Evolutionary conservation across 805 yeast species (phyloP).

Genomic region (Kuraishia borneana): DNA sequence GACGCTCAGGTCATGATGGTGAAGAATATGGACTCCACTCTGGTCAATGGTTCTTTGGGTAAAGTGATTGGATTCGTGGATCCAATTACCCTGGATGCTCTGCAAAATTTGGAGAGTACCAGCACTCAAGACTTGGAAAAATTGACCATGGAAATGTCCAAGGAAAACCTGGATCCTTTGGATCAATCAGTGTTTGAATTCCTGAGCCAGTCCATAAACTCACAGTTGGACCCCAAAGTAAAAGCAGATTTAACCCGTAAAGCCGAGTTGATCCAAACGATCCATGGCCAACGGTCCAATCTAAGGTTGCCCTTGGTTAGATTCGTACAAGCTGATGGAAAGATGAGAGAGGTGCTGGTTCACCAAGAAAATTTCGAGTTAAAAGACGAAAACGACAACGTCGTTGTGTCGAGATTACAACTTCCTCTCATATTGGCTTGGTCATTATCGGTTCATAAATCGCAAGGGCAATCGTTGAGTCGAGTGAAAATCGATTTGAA

Average conservation of each 20-base stretch:
- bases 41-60: slow-evolving; percentile 92
- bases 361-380: slow-evolving; percentile 76
- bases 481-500: slow-evolving; percentile 59
- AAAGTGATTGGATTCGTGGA: slow-evolving; percentile 50
- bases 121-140: slow-evolving; percentile 8
- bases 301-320: slow-evolving; percentile 65
- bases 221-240: slow-evolving; percentile 3
- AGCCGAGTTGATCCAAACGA: slow-evolving; percentile 25
- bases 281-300: slow-evolving; percentile 32
- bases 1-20: slow-evolving; percentile 94
- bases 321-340: slow-evolving; percentile 61
- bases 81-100: slow-evolving; percentile 31
- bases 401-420: slow-evolving; percentile 60
- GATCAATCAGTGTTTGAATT: slow-evolving; percentile 42
- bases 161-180: slow-evolving; percentile 13
- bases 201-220: slow-evolving; percentile 14
- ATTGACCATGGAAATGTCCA: slow-evolving; percentile 4
- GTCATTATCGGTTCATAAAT: slow-evolving; percentile 78
- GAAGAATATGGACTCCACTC: slow-evolving; percentile 60
- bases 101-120: slow-evolving; percentile 6
- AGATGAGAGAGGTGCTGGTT: slow-evolving; percentile 63
- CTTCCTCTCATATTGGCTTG: slow-evolving; percentile 65
- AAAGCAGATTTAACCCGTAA: slow-evolving; percentile 33
- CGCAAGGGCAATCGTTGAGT: slow-evolving; percentile 76
- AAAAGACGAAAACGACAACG: slow-evolving; percentile 61